These are phyloP conservation scores for Fusarium sp. DNA, from an alignment of 2,329 filamentous ascomycete genomes.

Conservation along the genomic window DNA sequence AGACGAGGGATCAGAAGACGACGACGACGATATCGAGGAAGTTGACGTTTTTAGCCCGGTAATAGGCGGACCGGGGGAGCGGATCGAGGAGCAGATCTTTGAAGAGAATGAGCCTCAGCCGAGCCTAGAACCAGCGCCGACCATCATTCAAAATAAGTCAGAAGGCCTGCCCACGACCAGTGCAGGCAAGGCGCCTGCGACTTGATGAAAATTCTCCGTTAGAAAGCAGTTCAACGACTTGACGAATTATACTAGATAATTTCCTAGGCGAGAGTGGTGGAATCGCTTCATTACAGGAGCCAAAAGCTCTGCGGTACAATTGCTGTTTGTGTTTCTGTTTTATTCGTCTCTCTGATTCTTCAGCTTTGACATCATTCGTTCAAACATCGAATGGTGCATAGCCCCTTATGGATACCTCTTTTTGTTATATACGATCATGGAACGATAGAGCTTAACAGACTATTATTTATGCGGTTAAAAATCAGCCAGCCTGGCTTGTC, in stretches of 20 bases:
- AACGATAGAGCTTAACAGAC: constrained; percentile 31
- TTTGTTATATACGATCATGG: constrained; percentile 35
- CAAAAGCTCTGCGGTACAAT: constrained; percentile 21
- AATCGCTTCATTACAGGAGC: constrained; percentile 18
- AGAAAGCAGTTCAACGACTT: constrained; percentile 38
- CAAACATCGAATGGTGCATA: constrained; percentile 18
- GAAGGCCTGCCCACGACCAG: constrained; percentile 7
- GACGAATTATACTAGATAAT: constrained; percentile 40
- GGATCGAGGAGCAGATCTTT: constrained; percentile 59
- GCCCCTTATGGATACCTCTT: constrained; percentile 41
- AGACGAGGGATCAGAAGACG: constrained; percentile 63
- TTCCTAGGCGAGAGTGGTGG: constrained; percentile 17
- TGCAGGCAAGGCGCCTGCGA: constrained; percentile 24
- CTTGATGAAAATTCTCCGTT: constrained; percentile 1
- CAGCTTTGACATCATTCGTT: constrained; percentile 7
- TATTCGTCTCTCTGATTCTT: constrained; percentile 27
- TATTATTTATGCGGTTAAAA: constrained; percentile 13
- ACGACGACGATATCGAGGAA: constrained; percentile 64
- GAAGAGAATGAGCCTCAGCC: constrained; percentile 52
- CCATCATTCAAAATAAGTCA: constrained; percentile 25
- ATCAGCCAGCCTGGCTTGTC: neutral
- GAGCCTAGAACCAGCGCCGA: constrained; percentile 27
- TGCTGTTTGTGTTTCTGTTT: constrained; percentile 24
- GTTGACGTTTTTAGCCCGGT: constrained; percentile 69
- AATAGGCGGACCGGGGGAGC: constrained; percentile 55